phyloP scores from a whole-genome alignment of 169 alveolate species.

The Plasmodium gaboni region DNA sequence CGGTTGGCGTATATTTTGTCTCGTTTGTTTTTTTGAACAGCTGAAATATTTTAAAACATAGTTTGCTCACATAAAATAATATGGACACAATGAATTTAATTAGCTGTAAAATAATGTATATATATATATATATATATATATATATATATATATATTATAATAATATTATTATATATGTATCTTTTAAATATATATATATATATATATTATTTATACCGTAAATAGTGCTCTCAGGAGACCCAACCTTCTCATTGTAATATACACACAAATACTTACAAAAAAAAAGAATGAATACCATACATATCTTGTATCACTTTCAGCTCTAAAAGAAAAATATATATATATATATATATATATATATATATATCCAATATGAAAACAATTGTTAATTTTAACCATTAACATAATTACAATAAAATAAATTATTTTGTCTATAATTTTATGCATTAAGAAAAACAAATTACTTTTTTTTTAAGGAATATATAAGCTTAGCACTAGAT shows the following conservation, averaged over 20 bases:
- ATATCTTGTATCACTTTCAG: conserved; percentile 56
- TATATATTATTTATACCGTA: conserved; percentile 18
- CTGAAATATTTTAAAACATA: conserved; percentile 2
- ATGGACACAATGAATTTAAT: conserved; percentile 26
- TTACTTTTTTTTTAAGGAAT: conserved; percentile 65
- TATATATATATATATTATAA: background rate
- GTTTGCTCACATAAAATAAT: conserved; percentile 14
- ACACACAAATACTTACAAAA: conserved; percentile 49
- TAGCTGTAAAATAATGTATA: conserved; percentile 8
- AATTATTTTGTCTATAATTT: too few relatives aligned
- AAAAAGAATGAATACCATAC: conserved; percentile 74
- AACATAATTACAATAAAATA: too few relatives aligned
- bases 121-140: conserved; percentile 7
- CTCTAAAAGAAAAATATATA: conserved; percentile 9
- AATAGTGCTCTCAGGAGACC: conserved; percentile 56
- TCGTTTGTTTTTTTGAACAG: conserved; percentile 10
- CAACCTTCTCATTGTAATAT: conserved; percentile 61
- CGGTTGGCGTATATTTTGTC: background rate
- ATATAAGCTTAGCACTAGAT: conserved; percentile 59
- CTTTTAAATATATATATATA: background rate
- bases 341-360: background rate
- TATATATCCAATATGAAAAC: too few relatives aligned
- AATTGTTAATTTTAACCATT: too few relatives aligned
- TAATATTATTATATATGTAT: background rate
- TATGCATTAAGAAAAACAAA: background rate